These are phyloP conservation scores for Eucalyptus cladocalyx DNA, from an alignment of 345 rosid species.

Conservation along the genomic window DNA sequence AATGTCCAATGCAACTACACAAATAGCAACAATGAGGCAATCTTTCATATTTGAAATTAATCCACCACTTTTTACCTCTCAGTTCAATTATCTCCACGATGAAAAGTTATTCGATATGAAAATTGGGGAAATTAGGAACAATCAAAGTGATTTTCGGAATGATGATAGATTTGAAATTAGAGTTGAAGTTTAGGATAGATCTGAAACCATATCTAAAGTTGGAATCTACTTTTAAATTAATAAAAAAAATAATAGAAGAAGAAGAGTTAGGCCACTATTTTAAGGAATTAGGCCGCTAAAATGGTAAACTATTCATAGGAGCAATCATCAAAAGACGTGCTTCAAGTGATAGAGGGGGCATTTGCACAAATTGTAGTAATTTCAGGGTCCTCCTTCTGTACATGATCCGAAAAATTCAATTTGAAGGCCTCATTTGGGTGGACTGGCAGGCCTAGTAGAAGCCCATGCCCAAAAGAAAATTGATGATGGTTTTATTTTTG, in stretches of 20 bases:
- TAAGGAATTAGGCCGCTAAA: neutral
- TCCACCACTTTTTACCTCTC: too few relatives aligned
- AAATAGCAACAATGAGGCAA: too few relatives aligned
- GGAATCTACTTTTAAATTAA: neutral
- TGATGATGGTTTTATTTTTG: neutral
- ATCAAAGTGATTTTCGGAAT: neutral
- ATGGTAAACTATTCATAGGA: neutral
- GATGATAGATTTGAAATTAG: neutral
- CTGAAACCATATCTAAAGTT: neutral
- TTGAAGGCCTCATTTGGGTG: neutral
- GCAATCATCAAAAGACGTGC: neutral
- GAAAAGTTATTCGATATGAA: neutral
- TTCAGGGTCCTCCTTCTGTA: neutral
- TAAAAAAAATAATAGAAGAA: too few relatives aligned
- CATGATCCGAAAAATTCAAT: neutral
- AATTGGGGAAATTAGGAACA: neutral
- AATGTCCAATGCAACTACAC: too few relatives aligned
- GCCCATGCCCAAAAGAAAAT: neutral
- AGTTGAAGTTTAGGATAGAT: neutral
- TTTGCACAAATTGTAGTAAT: neutral
- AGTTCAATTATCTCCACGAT: neutral
- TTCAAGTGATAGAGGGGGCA: neutral
- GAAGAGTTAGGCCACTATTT: too few relatives aligned
- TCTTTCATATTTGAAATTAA: too few relatives aligned
- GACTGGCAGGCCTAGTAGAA: neutral